phyloP scores from a whole-genome alignment of 305 asterid species.

The Nicotiana rustica region DNA sequence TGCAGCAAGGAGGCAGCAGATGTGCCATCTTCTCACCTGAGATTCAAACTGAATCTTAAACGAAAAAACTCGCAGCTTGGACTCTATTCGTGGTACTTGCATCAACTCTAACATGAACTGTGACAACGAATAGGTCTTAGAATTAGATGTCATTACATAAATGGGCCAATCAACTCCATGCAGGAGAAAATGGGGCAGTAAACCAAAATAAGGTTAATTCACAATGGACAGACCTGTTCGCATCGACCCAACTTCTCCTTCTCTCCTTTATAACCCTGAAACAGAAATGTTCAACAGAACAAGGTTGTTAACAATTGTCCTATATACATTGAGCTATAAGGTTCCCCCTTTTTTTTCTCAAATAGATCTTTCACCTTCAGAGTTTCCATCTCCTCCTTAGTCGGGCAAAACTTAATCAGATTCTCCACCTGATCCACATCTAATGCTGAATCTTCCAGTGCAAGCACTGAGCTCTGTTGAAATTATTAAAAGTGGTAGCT shows the following conservation, averaged over 20 bases:
- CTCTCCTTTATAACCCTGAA: conserved; percentile 91
- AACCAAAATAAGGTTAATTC: conserved; percentile 33
- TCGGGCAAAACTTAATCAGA: conserved; percentile 91
- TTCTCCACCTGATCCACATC: conserved; percentile 94
- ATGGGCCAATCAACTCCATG: conserved; percentile 17
- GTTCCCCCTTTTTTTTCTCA: background rate
- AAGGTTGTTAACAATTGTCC: background rate
- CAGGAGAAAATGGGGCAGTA: conserved; percentile 23
- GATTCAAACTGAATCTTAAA: conserved; percentile 85
- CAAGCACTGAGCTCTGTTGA: conserved; percentile 75
- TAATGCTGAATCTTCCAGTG: conserved; percentile 83
- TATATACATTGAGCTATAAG: background rate
- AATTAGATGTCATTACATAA: conserved; percentile 8
- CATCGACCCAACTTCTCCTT: conserved; percentile 86
- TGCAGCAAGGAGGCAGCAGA: conserved; percentile 36
- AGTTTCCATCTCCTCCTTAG: conserved; percentile 86
- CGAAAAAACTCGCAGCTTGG: conserved; percentile 85
- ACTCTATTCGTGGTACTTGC: conserved; percentile 91
- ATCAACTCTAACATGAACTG: conserved; percentile 94
- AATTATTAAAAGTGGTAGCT: conserved; percentile 15
- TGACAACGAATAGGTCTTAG: conserved; percentile 27
- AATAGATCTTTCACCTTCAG: conserved; percentile 64
- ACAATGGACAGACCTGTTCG: conserved; percentile 75
- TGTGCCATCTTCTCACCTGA: conserved; percentile 64
- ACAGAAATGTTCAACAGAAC: conserved; percentile 40